Conservation (phyloP, 495 filamentous ascomycete species). For the Penicillium verhagenii region DNA sequence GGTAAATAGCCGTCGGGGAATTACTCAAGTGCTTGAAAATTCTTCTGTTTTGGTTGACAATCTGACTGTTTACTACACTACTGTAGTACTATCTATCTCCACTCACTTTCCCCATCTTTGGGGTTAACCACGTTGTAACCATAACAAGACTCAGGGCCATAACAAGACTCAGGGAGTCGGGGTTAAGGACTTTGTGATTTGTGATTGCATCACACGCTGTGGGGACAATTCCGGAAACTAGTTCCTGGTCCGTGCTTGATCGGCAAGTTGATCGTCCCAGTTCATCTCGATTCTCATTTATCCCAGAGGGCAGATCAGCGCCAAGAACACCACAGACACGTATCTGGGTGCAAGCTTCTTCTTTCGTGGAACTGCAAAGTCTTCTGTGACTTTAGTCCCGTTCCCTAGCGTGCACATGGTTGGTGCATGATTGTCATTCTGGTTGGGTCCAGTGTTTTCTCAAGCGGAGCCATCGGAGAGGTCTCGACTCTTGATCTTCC, state of each 20-base stretch:
- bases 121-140: too few relatives aligned
- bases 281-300: conserved; percentile 1
- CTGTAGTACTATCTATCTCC: too few relatives aligned
- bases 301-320: conserved; percentile 3
- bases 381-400: conserved; percentile 2
- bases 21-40: too few relatives aligned
- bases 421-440: not conserved
- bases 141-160: too few relatives aligned
- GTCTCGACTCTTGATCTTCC: not conserved
- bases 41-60: too few relatives aligned
- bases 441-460: not conserved
- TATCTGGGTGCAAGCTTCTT: conserved; percentile 15
- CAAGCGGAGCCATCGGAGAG: not conserved
- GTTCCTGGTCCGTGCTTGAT: conserved; percentile 23
- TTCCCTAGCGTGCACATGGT: conserved; percentile 11
- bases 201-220: not conserved
- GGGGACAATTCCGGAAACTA: conserved; percentile 7
- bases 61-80: too few relatives aligned
- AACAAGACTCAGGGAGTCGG: not conserved
- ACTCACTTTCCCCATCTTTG: not conserved
- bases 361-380: conserved; percentile 12
- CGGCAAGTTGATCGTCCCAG: conserved; percentile 16
- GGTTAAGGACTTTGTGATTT: not conserved
- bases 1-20: too few relatives aligned
- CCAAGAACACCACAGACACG: conserved; percentile 6